Percentiles rank a stretch among this genome's conserved stretches.
Evolutionary conservation across 371 early-diverging fungal species (phyloP).

Genomic region (Lichtheimia ornata): DNA sequence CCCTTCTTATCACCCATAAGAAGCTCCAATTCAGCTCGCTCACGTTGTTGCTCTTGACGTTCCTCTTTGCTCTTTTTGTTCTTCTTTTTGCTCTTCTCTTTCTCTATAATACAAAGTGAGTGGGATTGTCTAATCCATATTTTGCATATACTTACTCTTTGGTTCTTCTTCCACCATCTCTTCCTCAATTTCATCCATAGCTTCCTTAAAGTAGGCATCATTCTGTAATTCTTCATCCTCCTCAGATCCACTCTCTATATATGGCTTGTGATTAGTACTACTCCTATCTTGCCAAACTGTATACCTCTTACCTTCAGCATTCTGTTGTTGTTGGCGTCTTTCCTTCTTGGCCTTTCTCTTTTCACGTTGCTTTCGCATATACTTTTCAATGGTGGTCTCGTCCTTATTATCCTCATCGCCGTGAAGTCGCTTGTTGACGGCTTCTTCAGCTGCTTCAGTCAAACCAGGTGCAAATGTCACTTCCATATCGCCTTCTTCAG

Average conservation of each 20-base stretch:
- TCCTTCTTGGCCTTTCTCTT: slow-evolving; percentile 67
- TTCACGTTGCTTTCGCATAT: slow-evolving; percentile 85
- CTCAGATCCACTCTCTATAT: slow-evolving; percentile 26
- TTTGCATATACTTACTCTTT: slow-evolving; percentile 16
- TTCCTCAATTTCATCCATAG: slow-evolving; percentile 50
- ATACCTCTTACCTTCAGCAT: slow-evolving; percentile 15
- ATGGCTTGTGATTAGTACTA: not conserved
- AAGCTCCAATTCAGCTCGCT: slow-evolving; percentile 85
- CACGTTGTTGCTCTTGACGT: slow-evolving; percentile 55
- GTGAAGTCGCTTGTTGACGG: slow-evolving; percentile 53
- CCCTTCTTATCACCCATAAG: slow-evolving; percentile 67
- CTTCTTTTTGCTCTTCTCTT: slow-evolving; percentile 40
- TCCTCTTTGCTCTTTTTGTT: slow-evolving; percentile 62
- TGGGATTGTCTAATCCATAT: not conserved
- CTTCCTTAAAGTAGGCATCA: slow-evolving; percentile 75
- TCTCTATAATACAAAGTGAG: slow-evolving; percentile 1
- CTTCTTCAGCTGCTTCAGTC: slow-evolving; percentile 66
- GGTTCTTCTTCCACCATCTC: slow-evolving; percentile 32
- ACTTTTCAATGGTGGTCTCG: slow-evolving; percentile 84
- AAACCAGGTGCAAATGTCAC: slow-evolving; percentile 95
- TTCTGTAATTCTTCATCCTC: slow-evolving; percentile 60
- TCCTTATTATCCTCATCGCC: slow-evolving; percentile 48
- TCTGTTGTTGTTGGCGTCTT: slow-evolving; percentile 34
- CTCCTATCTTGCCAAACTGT: no score
- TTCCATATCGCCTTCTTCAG: slow-evolving; percentile 84